Conservation (phyloP, 352 stramenopile species). For the Pythium apleroticum region DNA sequence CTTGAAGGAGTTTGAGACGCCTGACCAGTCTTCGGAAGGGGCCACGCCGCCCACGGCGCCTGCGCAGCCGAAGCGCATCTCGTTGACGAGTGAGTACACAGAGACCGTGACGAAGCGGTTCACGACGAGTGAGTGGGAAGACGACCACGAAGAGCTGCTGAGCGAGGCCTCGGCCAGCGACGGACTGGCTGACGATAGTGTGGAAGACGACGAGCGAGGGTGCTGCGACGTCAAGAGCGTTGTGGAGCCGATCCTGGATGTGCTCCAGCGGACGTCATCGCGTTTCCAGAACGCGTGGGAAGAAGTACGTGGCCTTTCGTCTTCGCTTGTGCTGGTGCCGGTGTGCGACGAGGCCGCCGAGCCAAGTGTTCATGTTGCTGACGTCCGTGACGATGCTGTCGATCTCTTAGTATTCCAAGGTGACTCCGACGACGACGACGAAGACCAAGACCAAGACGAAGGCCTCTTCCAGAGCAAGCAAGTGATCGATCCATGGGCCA, state of each 20-base stretch:
- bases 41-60: slow-evolving; percentile 22
- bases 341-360: slow-evolving; percentile 16
- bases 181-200: slow-evolving; percentile 19
- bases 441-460: slow-evolving; percentile 7
- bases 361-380: slow-evolving; percentile 22
- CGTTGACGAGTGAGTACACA: slow-evolving; percentile 10
- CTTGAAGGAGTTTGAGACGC: slow-evolving; percentile 23
- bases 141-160: slow-evolving; percentile 15
- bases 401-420: slow-evolving; percentile 33
- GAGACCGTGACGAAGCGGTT: slow-evolving; percentile 7
- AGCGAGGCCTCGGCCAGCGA: background rate
- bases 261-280: slow-evolving; percentile 25
- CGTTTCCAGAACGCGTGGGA: slow-evolving; percentile 30
- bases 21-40: slow-evolving; percentile 18
- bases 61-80: slow-evolving; percentile 21
- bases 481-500: slow-evolving; percentile 14
- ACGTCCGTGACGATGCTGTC: slow-evolving; percentile 26
- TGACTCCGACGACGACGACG: slow-evolving; percentile 17
- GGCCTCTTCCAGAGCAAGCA: background rate
- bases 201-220: slow-evolving; percentile 15
- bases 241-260: slow-evolving; percentile 26
- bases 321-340: slow-evolving; percentile 27
- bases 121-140: slow-evolving; percentile 15
- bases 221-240: slow-evolving; percentile 27
- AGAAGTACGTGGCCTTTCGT: slow-evolving; percentile 35